These are phyloP conservation scores for Climacium dendroides DNA, from an alignment of 225 moss, liverwort and hornwort species.

Conservation along the genomic window DNA sequence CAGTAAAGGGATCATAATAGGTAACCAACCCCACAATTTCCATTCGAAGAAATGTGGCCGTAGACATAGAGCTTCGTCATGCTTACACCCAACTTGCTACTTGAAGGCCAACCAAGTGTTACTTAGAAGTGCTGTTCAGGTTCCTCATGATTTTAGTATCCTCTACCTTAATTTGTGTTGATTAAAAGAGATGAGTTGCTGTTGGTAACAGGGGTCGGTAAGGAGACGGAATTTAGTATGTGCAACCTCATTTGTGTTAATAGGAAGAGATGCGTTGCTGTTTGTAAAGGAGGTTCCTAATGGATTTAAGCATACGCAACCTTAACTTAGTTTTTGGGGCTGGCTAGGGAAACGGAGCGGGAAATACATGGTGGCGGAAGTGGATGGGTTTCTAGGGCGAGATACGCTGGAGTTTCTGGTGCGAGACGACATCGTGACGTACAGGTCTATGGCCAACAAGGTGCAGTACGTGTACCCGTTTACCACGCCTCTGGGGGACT, in stretches of 20 bases:
- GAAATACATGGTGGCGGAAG: conserved; percentile 58
- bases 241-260: background rate
- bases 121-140: background rate
- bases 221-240: background rate
- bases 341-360: conserved; percentile 26
- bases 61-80: background rate
- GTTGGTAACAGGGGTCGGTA: background rate
- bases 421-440: conserved; percentile 51
- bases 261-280: background rate
- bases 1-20: background rate
- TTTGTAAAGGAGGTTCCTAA: background rate
- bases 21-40: background rate
- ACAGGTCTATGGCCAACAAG: conserved; percentile 63
- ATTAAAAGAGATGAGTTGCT: background rate
- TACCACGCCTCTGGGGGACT: conserved; percentile 67
- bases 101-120: background rate
- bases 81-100: background rate
- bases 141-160: background rate
- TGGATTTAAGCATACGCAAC: background rate
- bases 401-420: conserved; percentile 70
- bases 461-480: conserved; percentile 62
- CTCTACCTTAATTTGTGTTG: background rate
- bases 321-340: background rate
- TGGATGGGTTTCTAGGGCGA: conserved; percentile 57
- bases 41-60: background rate